A percentile compares a stretch with the other conserved stretches of the same genome.
phyloP scores from a whole-genome alignment of 768 basidiomycete species.

The Leccinum longicurvipes region DNA sequence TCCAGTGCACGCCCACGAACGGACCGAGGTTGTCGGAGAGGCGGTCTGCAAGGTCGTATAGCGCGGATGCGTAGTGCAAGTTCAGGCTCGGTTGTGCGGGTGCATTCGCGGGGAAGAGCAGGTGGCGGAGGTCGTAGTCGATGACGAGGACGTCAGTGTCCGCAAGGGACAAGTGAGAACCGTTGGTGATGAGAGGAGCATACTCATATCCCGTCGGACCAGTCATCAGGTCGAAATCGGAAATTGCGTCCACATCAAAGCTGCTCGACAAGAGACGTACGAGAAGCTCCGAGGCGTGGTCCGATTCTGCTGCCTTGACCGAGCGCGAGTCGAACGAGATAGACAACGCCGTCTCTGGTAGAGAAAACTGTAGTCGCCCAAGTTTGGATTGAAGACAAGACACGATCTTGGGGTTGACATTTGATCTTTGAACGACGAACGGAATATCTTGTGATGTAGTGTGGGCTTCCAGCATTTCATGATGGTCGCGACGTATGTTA shows the following conservation, averaged over 20 bases:
- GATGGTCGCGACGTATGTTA: slow-evolving; percentile 14
- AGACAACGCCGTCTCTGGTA: slow-evolving; percentile 4
- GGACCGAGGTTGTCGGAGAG: slow-evolving; percentile 35
- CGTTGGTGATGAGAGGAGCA: slow-evolving; percentile 7
- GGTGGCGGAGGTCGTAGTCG: slow-evolving; percentile 50
- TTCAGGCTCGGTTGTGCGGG: background rate
- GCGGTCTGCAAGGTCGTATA: slow-evolving; percentile 39
- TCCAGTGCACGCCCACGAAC: slow-evolving; percentile 55
- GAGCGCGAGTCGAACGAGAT: slow-evolving; percentile 7
- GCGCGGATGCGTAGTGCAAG: slow-evolving; percentile 43
- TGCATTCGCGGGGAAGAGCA: slow-evolving; percentile 32
- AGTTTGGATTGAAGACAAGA: slow-evolving; percentile 23
- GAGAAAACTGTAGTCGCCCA: slow-evolving; percentile 8
- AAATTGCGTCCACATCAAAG: background rate
- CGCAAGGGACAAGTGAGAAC: slow-evolving; percentile 19
- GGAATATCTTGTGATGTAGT: background rate
- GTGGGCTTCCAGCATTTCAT: background rate
- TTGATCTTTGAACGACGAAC: slow-evolving; percentile 1
- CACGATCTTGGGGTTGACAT: slow-evolving; percentile 11
- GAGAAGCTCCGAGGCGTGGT: slow-evolving; percentile 15
- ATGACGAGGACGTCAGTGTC: slow-evolving; percentile 46
- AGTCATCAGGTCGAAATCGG: slow-evolving; percentile 9
- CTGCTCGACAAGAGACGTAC: slow-evolving; percentile 14
- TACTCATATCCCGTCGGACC: slow-evolving; percentile 11
- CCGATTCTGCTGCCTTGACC: background rate